Conservation (phyloP, 345 rosid genomes). For the Firmiana major region DNA sequence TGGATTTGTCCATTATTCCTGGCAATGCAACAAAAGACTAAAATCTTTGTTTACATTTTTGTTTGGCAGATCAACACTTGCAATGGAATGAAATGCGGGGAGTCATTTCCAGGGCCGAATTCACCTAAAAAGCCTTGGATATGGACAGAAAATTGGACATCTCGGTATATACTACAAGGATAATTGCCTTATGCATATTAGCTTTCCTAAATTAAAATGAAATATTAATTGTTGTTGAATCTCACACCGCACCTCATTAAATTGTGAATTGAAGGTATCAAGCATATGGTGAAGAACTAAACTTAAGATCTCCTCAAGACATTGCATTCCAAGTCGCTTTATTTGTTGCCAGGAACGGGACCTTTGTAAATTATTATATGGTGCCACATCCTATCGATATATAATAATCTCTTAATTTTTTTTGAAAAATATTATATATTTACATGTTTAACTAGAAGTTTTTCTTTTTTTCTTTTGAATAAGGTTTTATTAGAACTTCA, state of each 20-base stretch:
- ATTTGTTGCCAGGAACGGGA: slow-evolving; percentile 80
- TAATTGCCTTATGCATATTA: no score
- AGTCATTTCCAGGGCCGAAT: slow-evolving; percentile 63
- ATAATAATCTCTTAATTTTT: background rate
- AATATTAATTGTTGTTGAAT: background rate
- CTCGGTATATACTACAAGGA: slow-evolving; percentile 34
- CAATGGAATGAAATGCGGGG: slow-evolving; percentile 83
- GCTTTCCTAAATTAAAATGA: no score
- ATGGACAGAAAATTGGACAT: slow-evolving; percentile 91
- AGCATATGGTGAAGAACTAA: slow-evolving; percentile 59
- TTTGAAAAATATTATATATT: no score
- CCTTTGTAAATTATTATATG: slow-evolving; percentile 84
- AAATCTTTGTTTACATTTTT: background rate
- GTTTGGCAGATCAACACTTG: slow-evolving; percentile 66
- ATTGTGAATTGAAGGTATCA: slow-evolving; percentile 41
- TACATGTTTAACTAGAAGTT: background rate
- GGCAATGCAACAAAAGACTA: background rate
- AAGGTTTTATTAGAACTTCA: no score
- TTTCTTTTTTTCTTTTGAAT: no score
- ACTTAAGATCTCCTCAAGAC: slow-evolving; percentile 62
- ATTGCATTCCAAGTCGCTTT: slow-evolving; percentile 75
- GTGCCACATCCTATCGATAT: slow-evolving; percentile 22
- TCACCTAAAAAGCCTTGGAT: slow-evolving; percentile 69
- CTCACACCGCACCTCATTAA: background rate
- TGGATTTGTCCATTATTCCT: no score